Base-by-base conservation (phyloP, 2,329 filamentous ascomycete species). In the Mycosphaerella sp. region DNA sequence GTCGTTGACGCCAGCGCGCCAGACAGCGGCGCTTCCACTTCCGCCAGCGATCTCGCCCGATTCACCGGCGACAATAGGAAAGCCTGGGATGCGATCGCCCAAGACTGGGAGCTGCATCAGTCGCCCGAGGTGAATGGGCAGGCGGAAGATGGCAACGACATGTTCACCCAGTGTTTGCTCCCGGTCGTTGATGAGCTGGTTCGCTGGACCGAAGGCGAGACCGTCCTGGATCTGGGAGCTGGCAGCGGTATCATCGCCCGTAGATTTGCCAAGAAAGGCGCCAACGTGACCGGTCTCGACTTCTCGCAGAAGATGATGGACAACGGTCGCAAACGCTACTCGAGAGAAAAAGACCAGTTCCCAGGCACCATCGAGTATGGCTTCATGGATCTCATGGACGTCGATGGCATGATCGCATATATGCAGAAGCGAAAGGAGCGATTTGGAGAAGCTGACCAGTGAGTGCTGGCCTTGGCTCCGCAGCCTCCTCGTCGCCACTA, bases 221-320 rank as follows among this genome's bases (percentile, higher is more conserved):
- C 60, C 6, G 72, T 71, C 0, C 65, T 78, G 5, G 75, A 78
- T 49, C 64, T 78, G n/a, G 73, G 74, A 3, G 75, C 73, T 0
- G 75, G 75, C 35, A 78, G 76, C 51, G 75, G 75, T 18, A 68
- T 78, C 21, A 70, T 71, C 14, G 72, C 75, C 13, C 70, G 74
- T 17, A 73, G 70, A 67, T 64, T 79, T 13, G 69, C 68, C 1
- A 59, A 58, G 8, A 53, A 65, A 17, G 70, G 68, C 8, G 67
- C 67, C 0, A 50, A 55, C 1, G 71, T 77, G 10, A 55, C 72
- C 3, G 75, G 73, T 1, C 73, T 75, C 1, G 75, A 78, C 52
- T 75, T 70, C 35, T 70, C 69, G 32, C 43, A 56, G 16, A 60
- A 58, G 7, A 76, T 77, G 74, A 47, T 76, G 2, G 56, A 68